Conservation (phyloP, 106 monocot genomes). For the Acanthochlamys bracteata region DNA sequence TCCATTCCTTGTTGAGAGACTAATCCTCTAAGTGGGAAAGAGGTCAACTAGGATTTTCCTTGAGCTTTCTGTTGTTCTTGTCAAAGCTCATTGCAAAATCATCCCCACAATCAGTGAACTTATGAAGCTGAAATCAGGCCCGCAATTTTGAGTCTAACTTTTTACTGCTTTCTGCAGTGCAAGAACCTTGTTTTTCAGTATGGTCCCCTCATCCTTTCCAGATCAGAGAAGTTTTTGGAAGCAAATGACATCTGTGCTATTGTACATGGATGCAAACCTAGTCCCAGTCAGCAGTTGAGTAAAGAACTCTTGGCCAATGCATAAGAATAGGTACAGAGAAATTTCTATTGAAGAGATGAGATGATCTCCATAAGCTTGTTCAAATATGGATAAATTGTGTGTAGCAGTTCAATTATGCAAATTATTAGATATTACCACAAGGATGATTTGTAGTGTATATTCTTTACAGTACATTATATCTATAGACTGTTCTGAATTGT, state of each 20-base stretch:
- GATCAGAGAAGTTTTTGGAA: conserved; percentile 43
- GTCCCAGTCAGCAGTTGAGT: background rate
- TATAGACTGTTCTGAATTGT: too few species aligned
- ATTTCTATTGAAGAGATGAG: background rate
- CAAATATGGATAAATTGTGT: background rate
- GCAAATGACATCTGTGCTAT: conserved; percentile 44
- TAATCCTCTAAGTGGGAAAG: too few species aligned
- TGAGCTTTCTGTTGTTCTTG: too few species aligned
- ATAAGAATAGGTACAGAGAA: background rate
- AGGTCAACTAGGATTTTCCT: too few species aligned
- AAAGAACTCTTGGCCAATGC: background rate
- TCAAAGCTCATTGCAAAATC: background rate
- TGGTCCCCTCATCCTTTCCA: conserved; percentile 31
- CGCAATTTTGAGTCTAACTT: background rate
- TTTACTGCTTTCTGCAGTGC: conserved; percentile 28
- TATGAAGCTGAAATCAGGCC: background rate
- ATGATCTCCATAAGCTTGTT: background rate
- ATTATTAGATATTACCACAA: too few species aligned
- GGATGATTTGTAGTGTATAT: too few species aligned
- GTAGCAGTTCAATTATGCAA: too few species aligned
- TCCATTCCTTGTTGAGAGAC: too few species aligned
- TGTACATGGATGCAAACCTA: conserved; percentile 34
- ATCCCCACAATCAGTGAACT: background rate
- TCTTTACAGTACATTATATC: too few species aligned
- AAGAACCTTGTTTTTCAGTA: conserved; percentile 50